Evolutionary conservation across 2,329 filamentous ascomycete species (phyloP).

Genomic region (Exophiala spinifera): DNA sequence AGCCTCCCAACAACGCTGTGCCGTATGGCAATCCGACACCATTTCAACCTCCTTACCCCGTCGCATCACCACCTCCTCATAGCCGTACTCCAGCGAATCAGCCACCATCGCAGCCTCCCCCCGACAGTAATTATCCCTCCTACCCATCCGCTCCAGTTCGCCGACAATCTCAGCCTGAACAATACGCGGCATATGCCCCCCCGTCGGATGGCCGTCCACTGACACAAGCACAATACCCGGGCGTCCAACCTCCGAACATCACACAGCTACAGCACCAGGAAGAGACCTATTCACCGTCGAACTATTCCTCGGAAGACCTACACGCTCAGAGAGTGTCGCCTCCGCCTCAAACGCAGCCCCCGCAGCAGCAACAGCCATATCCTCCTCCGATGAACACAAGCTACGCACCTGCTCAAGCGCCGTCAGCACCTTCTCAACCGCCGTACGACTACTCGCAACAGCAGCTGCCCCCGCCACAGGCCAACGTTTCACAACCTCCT

Average conservation of each 20-base stretch:
- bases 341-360: constrained; percentile 11
- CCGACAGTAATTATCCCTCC: constrained; percentile 34
- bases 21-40: constrained; percentile 24
- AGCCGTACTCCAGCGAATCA: constrained; percentile 47
- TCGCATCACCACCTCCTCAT: constrained; percentile 47
- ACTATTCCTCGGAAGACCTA: constrained; percentile 37
- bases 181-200: constrained; percentile 52
- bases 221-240: constrained; percentile 17
- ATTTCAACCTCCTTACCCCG: constrained; percentile 40
- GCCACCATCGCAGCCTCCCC: constrained; percentile 19
- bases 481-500: constrained; percentile 9
- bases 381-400: constrained; percentile 69
- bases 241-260: constrained; percentile 19
- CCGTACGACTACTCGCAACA: constrained; percentile 22
- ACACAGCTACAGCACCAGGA: constrained; percentile 34
- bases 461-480: no score
- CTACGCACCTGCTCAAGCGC: constrained; percentile 53
- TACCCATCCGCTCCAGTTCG: constrained; percentile 44
- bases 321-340: constrained; percentile 4
- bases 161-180: constrained; percentile 23
- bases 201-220: constrained; percentile 25
- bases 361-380: constrained; percentile 64
- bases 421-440: constrained; percentile 14
- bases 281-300: constrained; percentile 40
- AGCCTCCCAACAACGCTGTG: constrained; percentile 32